A percentile compares a stretch with the other conserved stretches of the same genome.
Conservation (phyloP, 331 rosid species). For the Malus hybrid region DNA sequence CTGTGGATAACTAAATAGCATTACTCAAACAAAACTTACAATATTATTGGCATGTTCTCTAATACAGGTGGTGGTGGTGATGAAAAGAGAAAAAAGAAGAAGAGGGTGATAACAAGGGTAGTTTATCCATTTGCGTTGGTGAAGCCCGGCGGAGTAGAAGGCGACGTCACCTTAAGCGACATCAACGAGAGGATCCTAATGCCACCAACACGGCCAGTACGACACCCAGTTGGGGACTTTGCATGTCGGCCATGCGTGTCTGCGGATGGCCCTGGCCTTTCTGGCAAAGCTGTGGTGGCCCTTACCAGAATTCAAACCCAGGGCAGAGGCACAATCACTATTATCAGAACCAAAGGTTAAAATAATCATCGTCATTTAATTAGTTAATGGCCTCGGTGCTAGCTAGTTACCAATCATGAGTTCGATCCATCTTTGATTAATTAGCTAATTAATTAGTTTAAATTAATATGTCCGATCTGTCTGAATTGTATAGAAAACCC, state of each 20-base stretch:
- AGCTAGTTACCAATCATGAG: neutral
- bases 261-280: slow-evolving; percentile 72
- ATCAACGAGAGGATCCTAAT: slow-evolving; percentile 84
- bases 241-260: slow-evolving; percentile 95
- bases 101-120: slow-evolving; percentile 33
- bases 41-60: neutral
- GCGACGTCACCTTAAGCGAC: slow-evolving; percentile 88
- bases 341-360: slow-evolving; percentile 87
- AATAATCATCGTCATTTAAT: neutral
- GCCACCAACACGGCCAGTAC: slow-evolving; percentile 90
- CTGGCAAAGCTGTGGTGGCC: slow-evolving; percentile 97
- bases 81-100: slow-evolving; percentile 25
- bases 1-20: neutral
- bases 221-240: slow-evolving; percentile 97
- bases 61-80: neutral
- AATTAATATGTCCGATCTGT: neutral
- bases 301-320: slow-evolving; percentile 87
- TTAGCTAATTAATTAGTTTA: neutral
- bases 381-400: neutral
- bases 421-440: neutral
- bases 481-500: slow-evolving; percentile 1
- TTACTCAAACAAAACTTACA: neutral
- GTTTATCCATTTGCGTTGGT: slow-evolving; percentile 91
- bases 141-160: slow-evolving; percentile 91
- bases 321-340: slow-evolving; percentile 93